Conservation (phyloP, 2,329 filamentous ascomycete genomes). For the Penicillium sp. region DNA sequence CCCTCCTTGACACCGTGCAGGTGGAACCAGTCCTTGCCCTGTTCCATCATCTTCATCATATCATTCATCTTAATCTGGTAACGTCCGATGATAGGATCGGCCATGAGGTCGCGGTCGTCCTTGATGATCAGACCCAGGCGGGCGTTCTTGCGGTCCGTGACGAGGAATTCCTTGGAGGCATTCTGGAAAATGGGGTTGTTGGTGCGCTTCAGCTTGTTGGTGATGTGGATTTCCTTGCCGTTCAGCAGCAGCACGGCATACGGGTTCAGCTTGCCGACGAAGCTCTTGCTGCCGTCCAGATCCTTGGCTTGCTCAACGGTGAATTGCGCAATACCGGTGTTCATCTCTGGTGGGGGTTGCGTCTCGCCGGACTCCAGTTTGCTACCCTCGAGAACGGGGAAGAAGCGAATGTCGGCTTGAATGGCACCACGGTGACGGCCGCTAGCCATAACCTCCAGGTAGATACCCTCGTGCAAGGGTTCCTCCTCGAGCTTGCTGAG, state of each 20-base stretch:
- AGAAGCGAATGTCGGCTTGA: conserved; percentile 86
- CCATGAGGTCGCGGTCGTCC: conserved; percentile 84
- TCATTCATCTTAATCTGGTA: conserved; percentile 97
- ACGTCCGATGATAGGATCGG: conserved; percentile 84
- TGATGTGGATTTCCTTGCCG: conserved; percentile 85
- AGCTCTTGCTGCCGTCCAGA: conserved; percentile 86
- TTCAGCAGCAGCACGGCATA: conserved; percentile 90
- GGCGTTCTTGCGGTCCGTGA: conserved; percentile 89
- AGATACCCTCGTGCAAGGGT: conserved; percentile 79
- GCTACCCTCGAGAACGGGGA: conserved; percentile 79
- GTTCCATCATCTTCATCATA: conserved; percentile 86
- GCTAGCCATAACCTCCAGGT: conserved; percentile 81
- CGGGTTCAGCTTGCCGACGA: conserved; percentile 89
- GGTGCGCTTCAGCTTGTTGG: conserved; percentile 92
- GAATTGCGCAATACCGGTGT: conserved; percentile 92
- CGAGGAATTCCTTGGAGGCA: conserved; percentile 89
- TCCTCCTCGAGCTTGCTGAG: conserved; percentile 82
- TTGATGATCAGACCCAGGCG: conserved; percentile 93
- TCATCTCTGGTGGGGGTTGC: conserved; percentile 83
- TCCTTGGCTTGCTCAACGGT: conserved; percentile 97
- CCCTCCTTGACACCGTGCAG: conserved; percentile 80
- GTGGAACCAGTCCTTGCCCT: conserved; percentile 96
- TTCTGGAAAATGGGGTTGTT: conserved; percentile 98
- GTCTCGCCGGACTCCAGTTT: conserved; percentile 74
- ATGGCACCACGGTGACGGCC: conserved; percentile 84